Evolutionary conservation across 345 rosid genomes (phyloP).

Genomic region (Melaleuca quinquenervia): DNA sequence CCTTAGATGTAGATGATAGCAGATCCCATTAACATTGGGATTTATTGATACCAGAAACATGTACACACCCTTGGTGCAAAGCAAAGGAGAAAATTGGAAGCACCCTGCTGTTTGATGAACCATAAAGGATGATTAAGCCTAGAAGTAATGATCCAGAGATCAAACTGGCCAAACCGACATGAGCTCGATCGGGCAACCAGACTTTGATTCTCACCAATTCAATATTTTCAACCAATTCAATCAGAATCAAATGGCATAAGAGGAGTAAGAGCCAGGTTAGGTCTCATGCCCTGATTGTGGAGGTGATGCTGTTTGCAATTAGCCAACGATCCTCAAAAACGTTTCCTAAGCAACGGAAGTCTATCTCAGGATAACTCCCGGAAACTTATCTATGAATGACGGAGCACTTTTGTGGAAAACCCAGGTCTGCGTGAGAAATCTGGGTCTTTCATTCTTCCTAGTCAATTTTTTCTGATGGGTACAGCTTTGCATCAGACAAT

Average conservation of each 20-base stretch:
- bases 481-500: neutral
- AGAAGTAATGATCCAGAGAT: neutral
- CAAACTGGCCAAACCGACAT: neutral
- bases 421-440: neutral
- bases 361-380: neutral
- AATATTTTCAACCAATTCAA: neutral
- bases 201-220: neutral
- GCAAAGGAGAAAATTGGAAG: neutral
- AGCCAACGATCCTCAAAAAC: neutral
- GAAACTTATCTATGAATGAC: neutral
- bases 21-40: neutral
- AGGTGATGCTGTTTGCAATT: neutral
- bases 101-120: neutral
- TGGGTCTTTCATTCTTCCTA: neutral
- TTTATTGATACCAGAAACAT: neutral
- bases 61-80: neutral
- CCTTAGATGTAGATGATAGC: neutral
- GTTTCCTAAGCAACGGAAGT: neutral
- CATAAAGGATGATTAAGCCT: neutral
- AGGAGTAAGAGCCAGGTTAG: neutral
- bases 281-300: neutral
- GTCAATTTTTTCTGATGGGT: neutral
- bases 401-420: too few relatives aligned
- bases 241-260: neutral
- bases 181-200: neutral